phyloP scores from a whole-genome alignment of 495 filamentous ascomycete genomes.

The Trichoderma orchidacearum region DNA sequence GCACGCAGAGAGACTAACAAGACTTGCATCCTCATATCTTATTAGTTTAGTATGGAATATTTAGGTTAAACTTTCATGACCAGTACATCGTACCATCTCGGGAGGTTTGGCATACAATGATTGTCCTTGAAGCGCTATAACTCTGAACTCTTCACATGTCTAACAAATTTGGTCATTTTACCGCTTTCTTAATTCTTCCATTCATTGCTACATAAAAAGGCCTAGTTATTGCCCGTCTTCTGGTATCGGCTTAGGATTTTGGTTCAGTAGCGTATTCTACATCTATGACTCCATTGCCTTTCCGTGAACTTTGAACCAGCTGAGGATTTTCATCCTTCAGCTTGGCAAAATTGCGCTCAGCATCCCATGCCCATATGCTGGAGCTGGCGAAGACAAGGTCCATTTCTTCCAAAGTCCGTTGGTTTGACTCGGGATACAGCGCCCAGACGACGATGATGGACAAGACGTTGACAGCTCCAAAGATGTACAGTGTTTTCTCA shows the following conservation, averaged over 20 bases:
- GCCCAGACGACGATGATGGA: slow-evolving; percentile 54
- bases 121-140: too few species aligned
- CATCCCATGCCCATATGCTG: slow-evolving; percentile 50
- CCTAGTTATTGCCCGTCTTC: too few species aligned
- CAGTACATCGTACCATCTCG: too few species aligned
- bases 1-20: too few species aligned
- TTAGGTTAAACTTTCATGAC: too few species aligned
- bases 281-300: not conserved
- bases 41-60: too few species aligned
- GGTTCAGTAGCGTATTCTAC: not conserved
- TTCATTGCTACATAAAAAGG: too few species aligned
- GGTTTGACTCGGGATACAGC: slow-evolving; percentile 55
- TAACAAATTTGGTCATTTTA: too few species aligned
- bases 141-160: too few species aligned
- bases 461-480: slow-evolving; percentile 47
- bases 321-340: slow-evolving; percentile 38
- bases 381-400: slow-evolving; percentile 49
- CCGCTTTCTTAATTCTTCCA: too few species aligned
- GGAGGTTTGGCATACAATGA: too few species aligned
- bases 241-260: not conserved
- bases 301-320: slow-evolving; percentile 3
- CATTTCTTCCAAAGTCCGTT: slow-evolving; percentile 58
- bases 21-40: too few species aligned
- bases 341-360: slow-evolving; percentile 48
- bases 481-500: slow-evolving; percentile 56